Base-by-base conservation (phyloP, 495 filamentous ascomycete genomes). In the Parathielavia hyrcaniae region DNA sequence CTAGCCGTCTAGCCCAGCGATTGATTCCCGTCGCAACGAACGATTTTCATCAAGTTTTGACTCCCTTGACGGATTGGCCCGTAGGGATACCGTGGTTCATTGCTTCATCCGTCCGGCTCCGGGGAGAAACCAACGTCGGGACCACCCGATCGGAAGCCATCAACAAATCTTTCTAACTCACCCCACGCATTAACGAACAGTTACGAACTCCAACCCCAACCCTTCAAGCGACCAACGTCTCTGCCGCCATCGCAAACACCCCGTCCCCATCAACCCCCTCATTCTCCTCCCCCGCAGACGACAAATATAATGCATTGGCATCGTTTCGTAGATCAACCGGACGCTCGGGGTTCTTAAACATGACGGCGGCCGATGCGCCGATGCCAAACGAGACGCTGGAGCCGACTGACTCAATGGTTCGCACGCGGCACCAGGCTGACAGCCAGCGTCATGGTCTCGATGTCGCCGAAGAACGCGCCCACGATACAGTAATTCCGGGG, bases 401-500 rank as follows among this genome's bases (percentile, higher is more conserved):
- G 4, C 78, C 79, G 9, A 82, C 55, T 2, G 69, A 73, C 65
- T 82, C 79, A 57, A 75, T 76, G 12, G 76, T 75, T 20, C 79
- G 64, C 12, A 81, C 61, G 32, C n/a, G n/a, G n/a, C n/a, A n/a
- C n/a, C n/a, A 81, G 71, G 0, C 77, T 75, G 0, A 79, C 79
- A 0, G 76, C 73, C 19, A 78, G 67, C 0, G 78, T 73, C 32
- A 79, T 32, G 0, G 71, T 76, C 59, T 75, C 74, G 48, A 80
- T 63, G 57, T 80, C 75, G 32, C 74, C 71, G 39, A 78, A 77
- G 64, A 79, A 80, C 4, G 74, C 73, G 20, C 77, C 75, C 0
- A 80, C 63, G 11, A 80, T 61, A 73, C 76, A 79, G 62, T 81
- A 81, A 34, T 61, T 83, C 83, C 0, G 80, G 75, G 0, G 80